Evolutionary conservation across 2,329 filamentous ascomycete species (phyloP), one percentile per base, ranked within the genome.

Genomic region (Sclerotinia spermophila): DNA sequence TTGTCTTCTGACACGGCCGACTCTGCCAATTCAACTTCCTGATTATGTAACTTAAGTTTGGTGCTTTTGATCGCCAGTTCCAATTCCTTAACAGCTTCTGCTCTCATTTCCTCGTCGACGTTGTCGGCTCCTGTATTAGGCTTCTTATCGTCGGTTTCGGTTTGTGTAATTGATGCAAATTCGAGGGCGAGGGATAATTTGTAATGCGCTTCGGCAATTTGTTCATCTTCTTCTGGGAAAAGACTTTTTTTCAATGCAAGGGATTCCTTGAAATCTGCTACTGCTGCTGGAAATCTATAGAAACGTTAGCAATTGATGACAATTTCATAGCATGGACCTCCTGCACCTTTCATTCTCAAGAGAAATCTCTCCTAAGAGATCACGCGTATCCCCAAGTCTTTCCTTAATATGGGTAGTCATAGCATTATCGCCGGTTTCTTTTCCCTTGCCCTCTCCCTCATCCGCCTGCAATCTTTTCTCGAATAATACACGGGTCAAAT

Each of bases 181-280:
- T 99, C 96, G 40, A 99, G 86, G 0, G 96, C 96, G 24, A 99
- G 87, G 0, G 95, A 97, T 38, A 99, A 89, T 82, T 97, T 98
- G 84, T 92, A 99, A 83, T 99, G 94, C 24, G 93, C 95, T 83
- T 99, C 96, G 56, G 96, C 95, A 70, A 98, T 87, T 67, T 96
- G 86, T 76, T 94, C 92, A 21, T 92, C 93, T 73, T 96, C 93
- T 65, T 90, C 86, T 0, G 92, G 86, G 79, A 93, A 94, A 3
- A 98, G 86, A 66, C 91, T 86, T 76, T 92, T 82, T 81, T 96
- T 96, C 77, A 96, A 87, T 55, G 87, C 87, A 64, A 98, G 87
- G 1, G 94, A 90, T 21, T 90, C 88, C 76, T 89, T 89, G 67
- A 93, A 89, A 81, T 99, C 96, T 61, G 89, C 86, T 68, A 97